Percentiles rank a stretch among this genome's conserved stretches.
These are phyloP conservation scores for Leptographium lundbergii DNA, from an alignment of 2,329 filamentous ascomycete genomes.

Conservation along the genomic window DNA sequence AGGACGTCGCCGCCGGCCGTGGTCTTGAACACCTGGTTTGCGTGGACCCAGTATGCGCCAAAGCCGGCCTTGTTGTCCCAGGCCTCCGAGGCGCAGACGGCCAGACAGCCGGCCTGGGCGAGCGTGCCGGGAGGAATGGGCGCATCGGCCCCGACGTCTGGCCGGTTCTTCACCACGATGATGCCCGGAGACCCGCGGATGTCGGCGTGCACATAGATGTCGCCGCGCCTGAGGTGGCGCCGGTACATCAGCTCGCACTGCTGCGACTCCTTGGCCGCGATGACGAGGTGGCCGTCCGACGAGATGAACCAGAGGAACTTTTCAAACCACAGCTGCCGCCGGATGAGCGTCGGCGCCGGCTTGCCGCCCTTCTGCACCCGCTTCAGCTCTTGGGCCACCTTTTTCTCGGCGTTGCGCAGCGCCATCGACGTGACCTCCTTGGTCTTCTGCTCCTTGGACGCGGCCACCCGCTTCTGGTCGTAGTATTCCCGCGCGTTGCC, in stretches of 20 bases:
- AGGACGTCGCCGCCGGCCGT: conserved; percentile 70
- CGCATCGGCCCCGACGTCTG: conserved; percentile 55
- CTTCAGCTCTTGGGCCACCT: conserved; percentile 74
- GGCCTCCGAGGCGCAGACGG: conserved; percentile 73
- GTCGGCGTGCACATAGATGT: conserved; percentile 86
- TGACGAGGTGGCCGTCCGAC: conserved; percentile 84
- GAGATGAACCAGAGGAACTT: conserved; percentile 96
- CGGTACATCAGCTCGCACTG: conserved; percentile 91
- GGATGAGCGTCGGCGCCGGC: conserved; percentile 62
- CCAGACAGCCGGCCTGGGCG: conserved; percentile 75
- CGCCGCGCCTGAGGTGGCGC: conserved; percentile 73
- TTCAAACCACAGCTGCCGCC: conserved; percentile 87
- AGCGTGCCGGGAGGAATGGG: conserved; percentile 87
- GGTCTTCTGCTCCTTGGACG: conserved; percentile 79
- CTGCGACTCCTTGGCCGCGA: conserved; percentile 76
- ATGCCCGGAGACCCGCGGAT: conserved; percentile 73
- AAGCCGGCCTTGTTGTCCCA: conserved; percentile 97
- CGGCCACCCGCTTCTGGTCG: conserved; percentile 73
- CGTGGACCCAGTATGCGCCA: conserved; percentile 90
- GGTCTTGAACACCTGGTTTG: conserved; percentile 82
- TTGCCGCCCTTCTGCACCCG: conserved; percentile 88
- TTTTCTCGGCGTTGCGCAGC: conserved; percentile 79
- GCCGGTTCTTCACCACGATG: conserved; percentile 72
- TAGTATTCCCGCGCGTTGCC: conserved; percentile 87
- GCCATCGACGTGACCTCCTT: conserved; percentile 68